Evolutionary conservation across 495 filamentous ascomycete genomes (phyloP), one percentile per base, ranked within the genome.

Genomic region (Xylaria curta): DNA sequence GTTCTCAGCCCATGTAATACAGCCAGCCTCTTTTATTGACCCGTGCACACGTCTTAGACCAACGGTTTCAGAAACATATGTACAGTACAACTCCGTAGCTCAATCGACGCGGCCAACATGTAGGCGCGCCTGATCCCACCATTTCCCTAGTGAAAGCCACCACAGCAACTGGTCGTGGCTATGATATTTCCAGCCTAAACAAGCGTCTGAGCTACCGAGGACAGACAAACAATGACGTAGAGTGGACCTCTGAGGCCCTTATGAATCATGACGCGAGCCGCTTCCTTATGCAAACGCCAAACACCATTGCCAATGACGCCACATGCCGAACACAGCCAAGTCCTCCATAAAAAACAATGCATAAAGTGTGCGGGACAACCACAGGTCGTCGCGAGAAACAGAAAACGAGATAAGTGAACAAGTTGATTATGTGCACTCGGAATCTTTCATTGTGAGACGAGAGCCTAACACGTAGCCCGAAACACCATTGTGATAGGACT

Each of bases 251-350:
- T 24, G 33, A 70, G 21, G 59, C 26, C 68, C 68, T 62, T 56
- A 44, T 56, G 68, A 70, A 54, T 64, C 68, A 64, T 70, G 59
- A 70, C 36, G 36, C 33, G 59, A 70, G 68, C 68, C 68, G 59
- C 59, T 63, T 64, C 46, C 59, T 33, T 64, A 64, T 70, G 59
- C 68, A 70, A 64, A 70, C 68, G 46, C 68, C 68, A 24, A 70
- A 70, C 68, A 70, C 68, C 68, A 56, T 36, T 64, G 54, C 68
- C 68, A 49, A 64, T 64, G 68, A 70, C 68, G 56, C 68, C 59
- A 70, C 44, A 56, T 64, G 59, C 68, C 68, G 24, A 64, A 70
- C 47, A 64, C 68, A 64, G 47, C 68, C 68, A 56, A 53, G 28
- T 33, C 58, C 40, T 46, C 58, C 40, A 64, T 47, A 54, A 47